phyloP scores from a whole-genome alignment of 176 grass and related monocot genomes.

The Coix lacrymajobi region DNA sequence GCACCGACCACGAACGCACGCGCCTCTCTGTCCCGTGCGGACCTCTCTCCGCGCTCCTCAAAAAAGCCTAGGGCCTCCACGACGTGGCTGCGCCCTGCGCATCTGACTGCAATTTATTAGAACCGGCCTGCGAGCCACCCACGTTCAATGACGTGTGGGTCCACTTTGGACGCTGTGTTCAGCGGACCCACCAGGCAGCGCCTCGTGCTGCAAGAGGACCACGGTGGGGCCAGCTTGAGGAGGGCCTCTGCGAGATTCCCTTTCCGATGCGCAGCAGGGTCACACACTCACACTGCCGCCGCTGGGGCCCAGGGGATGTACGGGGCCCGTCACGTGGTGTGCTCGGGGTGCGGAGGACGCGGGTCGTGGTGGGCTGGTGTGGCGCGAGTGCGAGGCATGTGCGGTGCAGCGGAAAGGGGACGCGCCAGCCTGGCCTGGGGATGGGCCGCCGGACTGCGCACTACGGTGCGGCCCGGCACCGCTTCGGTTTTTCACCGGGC shows the following conservation, averaged over 20 bases:
- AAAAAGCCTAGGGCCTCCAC: neutral
- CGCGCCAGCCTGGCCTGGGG: neutral
- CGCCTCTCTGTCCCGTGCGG: neutral
- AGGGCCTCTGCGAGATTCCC: neutral
- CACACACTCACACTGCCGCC: too few relatives aligned
- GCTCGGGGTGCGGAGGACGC: neutral
- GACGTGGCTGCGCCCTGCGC: neutral
- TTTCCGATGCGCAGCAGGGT: neutral
- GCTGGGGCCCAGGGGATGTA: too few relatives aligned
- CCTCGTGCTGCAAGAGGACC: too few relatives aligned
- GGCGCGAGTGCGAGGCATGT: neutral
- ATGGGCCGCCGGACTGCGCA: too few relatives aligned
- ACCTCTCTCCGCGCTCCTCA: neutral
- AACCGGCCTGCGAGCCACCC: neutral
- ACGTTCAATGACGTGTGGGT: neutral
- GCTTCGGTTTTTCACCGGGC: too few relatives aligned
- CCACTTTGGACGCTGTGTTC: neutral
- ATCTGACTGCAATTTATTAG: neutral
- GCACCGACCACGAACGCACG: conserved; percentile 20
- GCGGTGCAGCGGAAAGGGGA: neutral
- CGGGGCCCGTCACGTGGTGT: neutral
- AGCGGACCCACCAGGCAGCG: neutral
- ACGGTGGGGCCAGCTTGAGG: neutral
- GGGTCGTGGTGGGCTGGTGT: too few relatives aligned
- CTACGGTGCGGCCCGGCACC: too few relatives aligned